phyloP scores from a whole-genome alignment of 2,329 filamentous ascomycete genomes.

The Nemania sp. region DNA sequence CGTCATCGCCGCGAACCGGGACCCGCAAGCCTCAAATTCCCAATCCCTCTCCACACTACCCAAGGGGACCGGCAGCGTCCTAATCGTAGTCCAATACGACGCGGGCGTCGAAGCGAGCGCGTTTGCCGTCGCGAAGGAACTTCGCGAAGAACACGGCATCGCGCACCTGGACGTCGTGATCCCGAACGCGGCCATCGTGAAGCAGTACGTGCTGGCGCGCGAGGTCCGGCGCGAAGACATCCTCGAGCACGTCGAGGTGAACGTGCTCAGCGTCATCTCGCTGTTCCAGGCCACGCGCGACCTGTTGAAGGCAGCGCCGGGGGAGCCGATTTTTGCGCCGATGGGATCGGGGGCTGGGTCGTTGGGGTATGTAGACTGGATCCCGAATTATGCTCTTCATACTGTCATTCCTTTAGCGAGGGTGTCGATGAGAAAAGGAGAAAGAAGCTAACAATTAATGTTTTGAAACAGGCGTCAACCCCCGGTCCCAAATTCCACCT shows the following conservation, averaged over 20 bases:
- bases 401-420: neutral
- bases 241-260: conserved; percentile 45
- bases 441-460: neutral
- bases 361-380: conserved; percentile 2
- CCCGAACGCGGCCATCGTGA: conserved; percentile 53
- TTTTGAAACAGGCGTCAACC: conserved; percentile 25
- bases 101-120: conserved; percentile 41
- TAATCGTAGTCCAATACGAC: conserved; percentile 51
- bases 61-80: conserved; percentile 37
- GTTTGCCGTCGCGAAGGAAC: conserved; percentile 37
- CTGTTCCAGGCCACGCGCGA: conserved; percentile 50
- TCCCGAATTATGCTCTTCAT: neutral
- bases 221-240: conserved; percentile 44
- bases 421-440: neutral
- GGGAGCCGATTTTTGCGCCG: conserved; percentile 43
- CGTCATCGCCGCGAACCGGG: conserved; percentile 46
- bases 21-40: conserved; percentile 35
- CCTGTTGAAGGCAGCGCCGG: conserved; percentile 41
- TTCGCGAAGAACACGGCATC: conserved; percentile 42
- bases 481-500: conserved; percentile 41
- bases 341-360: conserved; percentile 42
- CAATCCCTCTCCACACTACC: conserved; percentile 42
- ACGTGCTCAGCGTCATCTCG: conserved; percentile 46
- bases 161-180: conserved; percentile 53
- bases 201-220: conserved; percentile 37